Percentiles rank a stretch among this genome's conserved stretches.
Conservation (phyloP, 1,139 yeast genomes). For the Diutina mesorugosa region DNA sequence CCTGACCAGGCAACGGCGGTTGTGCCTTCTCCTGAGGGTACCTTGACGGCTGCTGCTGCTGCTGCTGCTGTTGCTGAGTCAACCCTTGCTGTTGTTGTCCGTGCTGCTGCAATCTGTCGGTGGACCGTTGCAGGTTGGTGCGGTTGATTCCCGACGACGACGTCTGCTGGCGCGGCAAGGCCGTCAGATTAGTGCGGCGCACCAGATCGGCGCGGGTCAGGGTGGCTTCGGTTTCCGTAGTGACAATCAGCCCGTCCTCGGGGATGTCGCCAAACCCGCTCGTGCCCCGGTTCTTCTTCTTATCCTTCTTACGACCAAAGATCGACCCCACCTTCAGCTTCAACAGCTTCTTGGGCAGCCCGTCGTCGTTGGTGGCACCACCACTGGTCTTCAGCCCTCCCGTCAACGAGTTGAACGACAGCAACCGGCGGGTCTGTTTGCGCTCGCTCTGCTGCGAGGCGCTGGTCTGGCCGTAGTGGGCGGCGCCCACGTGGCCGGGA, state of each 20-base stretch:
- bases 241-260: not conserved
- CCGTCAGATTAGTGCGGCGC: not conserved
- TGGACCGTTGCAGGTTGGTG: not conserved
- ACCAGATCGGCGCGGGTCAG: not conserved
- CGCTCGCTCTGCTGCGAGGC: not conserved
- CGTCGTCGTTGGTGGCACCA: not conserved
- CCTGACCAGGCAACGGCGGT: not conserved
- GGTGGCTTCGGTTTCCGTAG: not conserved
- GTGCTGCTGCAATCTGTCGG: not conserved
- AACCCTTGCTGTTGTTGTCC: not conserved
- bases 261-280: not conserved
- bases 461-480: not conserved
- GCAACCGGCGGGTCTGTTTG: not conserved
- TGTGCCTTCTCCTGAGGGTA: not conserved
- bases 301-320: conserved; percentile 1
- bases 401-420: not conserved
- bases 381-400: not conserved
- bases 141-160: not conserved
- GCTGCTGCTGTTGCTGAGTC: not conserved
- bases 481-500: not conserved
- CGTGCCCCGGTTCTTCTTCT: not conserved
- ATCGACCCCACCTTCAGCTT: conserved; percentile 2
- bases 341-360: not conserved
- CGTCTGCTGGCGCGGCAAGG: not conserved
- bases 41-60: not conserved